Base-by-base conservation (phyloP, 2,329 filamentous ascomycete genomes). In the Phoma herbarum region DNA sequence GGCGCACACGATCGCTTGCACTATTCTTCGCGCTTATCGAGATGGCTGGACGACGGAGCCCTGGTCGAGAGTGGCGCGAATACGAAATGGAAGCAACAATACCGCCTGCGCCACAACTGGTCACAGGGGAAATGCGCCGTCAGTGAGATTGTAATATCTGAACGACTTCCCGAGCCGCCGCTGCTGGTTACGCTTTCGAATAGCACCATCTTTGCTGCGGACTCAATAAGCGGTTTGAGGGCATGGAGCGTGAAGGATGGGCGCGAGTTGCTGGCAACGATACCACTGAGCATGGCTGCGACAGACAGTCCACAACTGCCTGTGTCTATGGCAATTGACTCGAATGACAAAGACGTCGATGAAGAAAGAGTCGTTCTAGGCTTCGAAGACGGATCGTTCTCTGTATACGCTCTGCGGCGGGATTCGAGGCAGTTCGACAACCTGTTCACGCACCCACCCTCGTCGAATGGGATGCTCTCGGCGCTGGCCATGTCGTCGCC, bases 61-160 rank as follows among this genome's bases (percentile, higher is more conserved):
- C 71, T 85, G 8, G 82, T 90, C 22, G 79, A 77, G 54, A 78
- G 79, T 58, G 82, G 81, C 12, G 76, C 73, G 6, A 70, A 78
- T 20, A 88, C 85, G 45, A 86, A 95, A 71, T 97, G 93, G 93
- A 96, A 96, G 80, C 85, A 86, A 61, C 90, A 95, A 69, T 98
- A 96, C 77, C 92, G 90, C 70, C 82, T 97, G 48, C 85, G 91
- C 44, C 90, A 97, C 74, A 98, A 98, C 78, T 98, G 95, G 95
- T 86, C 90, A 1, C 86, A 84, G 61, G 95, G 94, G 0, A 88
- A 86, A 65, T 96, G 92, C 69, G 89, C 86, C 35, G 87, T 97
- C 12, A 88, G 90, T 33, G 91, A 96, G 75, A 85, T 97, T 28
- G 83, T 88, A 43, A 84, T 92, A 23, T 79, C 83, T 52, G 80